These are phyloP conservation scores for Zelopaecilomyces penicillatus DNA, from an alignment of 2,329 filamentous ascomycete species.

Conservation along the genomic window DNA sequence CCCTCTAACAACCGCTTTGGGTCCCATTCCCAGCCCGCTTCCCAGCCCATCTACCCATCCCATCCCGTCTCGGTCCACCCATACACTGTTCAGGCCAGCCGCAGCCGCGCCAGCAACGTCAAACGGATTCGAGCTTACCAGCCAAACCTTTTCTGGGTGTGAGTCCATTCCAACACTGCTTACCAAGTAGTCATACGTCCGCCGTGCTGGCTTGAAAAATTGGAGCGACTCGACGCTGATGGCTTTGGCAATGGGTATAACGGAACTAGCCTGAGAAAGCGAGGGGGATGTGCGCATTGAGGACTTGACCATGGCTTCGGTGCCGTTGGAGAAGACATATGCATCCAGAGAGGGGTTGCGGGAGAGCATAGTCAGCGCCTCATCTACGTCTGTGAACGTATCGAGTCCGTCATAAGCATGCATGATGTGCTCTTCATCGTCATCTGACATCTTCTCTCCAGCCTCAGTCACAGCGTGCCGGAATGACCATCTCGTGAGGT, in stretches of 20 bases:
- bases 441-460: constrained; percentile 33
- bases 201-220: constrained; percentile 58
- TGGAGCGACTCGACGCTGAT: constrained; percentile 52
- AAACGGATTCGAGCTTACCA: constrained; percentile 67
- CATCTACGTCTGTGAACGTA: constrained; percentile 55
- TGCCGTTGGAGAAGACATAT: constrained; percentile 66
- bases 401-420: constrained; percentile 54
- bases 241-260: constrained; percentile 38
- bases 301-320: constrained; percentile 50
- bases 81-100: constrained; percentile 54
- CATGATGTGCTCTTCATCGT: constrained; percentile 46
- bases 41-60: constrained; percentile 60
- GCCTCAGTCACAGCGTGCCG: constrained; percentile 55
- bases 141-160: constrained; percentile 48
- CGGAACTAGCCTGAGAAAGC: constrained; percentile 35
- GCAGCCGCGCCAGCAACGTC: constrained; percentile 58
- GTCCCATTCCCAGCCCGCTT: constrained; percentile 34
- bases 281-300: constrained; percentile 51
- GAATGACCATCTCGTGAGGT: constrained; percentile 55
- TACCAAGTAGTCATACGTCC: constrained; percentile 53
- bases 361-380: constrained; percentile 41
- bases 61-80: constrained; percentile 54
- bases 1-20: constrained; percentile 44
- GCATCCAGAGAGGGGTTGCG: constrained; percentile 34
- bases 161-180: constrained; percentile 37